Percentiles rank a stretch among this genome's conserved stretches.
phyloP scores from a whole-genome alignment of 148 eudicot genomes.

The Heliosperma pusillum region DNA sequence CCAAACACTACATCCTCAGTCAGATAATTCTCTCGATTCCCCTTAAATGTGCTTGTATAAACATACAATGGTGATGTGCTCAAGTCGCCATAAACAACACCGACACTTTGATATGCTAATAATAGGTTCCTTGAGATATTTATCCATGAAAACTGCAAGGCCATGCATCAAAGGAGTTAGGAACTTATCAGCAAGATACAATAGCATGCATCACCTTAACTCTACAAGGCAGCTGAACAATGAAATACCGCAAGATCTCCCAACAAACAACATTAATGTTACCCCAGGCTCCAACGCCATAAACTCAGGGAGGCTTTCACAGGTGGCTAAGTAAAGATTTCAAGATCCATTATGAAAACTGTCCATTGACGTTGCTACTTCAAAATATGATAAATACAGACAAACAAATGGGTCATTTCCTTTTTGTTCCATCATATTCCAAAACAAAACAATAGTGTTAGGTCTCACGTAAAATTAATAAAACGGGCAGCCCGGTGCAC shows the following conservation, averaged over 20 bases:
- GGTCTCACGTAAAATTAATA: no score
- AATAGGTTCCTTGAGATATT: constrained; percentile 51
- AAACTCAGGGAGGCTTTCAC: background rate
- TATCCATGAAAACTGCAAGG: constrained; percentile 62
- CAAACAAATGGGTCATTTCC: no score
- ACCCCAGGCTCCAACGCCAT: background rate
- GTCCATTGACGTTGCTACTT: background rate
- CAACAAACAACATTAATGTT: background rate
- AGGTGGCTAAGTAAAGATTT: background rate
- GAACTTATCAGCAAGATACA: background rate
- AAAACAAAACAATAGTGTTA: no score
- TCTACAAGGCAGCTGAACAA: background rate
- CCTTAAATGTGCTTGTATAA: constrained; percentile 61
- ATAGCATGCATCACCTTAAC: background rate
- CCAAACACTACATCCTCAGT: constrained; percentile 69
- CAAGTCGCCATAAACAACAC: constrained; percentile 92
- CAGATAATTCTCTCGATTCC: constrained; percentile 51
- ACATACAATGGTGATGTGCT: constrained; percentile 97
- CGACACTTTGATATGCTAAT: constrained; percentile 93
- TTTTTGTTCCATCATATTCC: background rate
- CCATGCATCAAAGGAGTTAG: constrained; percentile 10
- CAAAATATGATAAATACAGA: background rate
- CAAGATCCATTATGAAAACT: background rate
- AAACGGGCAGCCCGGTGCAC: no score
- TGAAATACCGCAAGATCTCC: background rate